A percentile compares a stretch with the other conserved stretches of the same genome.
Evolutionary conservation across 2,329 filamentous ascomycete species (phyloP).

Genomic region (Aspergillus aculeatinus): DNA sequence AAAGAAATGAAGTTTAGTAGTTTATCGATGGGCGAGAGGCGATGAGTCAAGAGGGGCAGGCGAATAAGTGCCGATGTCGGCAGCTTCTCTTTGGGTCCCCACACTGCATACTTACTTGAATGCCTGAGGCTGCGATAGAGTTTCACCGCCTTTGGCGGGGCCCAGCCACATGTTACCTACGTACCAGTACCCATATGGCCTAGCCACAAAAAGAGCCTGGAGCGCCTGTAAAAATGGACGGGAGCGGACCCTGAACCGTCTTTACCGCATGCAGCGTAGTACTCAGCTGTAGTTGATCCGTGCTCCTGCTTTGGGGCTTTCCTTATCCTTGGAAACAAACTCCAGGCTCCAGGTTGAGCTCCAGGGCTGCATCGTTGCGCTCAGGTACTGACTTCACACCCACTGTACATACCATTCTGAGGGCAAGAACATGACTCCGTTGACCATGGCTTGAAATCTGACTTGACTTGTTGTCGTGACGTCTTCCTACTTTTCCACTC

Average conservation of each 20-base stretch:
- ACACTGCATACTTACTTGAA: not conserved
- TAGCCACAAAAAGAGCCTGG: not conserved
- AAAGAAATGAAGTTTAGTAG: not conserved
- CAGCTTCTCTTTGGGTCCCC: not conserved
- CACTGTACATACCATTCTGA: too few relatives aligned
- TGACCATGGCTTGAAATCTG: not conserved
- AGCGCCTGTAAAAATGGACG: not conserved
- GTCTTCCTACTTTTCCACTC: not conserved
- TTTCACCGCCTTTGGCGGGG: not conserved
- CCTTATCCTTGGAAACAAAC: too few relatives aligned
- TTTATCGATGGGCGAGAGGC: not conserved
- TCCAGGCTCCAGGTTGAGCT: too few relatives aligned
- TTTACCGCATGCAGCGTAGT: not conserved
- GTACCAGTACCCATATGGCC: too few relatives aligned
- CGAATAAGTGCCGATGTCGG: constrained; percentile 7
- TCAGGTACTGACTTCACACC: not conserved
- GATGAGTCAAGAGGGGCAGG: constrained; percentile 9
- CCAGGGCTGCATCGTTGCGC: too few relatives aligned
- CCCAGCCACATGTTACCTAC: too few relatives aligned
- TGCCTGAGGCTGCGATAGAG: too few relatives aligned
- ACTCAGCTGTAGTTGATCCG: not conserved
- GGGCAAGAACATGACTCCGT: not conserved
- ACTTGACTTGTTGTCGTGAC: not conserved
- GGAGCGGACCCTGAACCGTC: not conserved
- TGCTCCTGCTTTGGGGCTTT: not conserved